These are phyloP conservation scores for Colletotrichum tropicicola DNA, from an alignment of 2,329 filamentous ascomycete genomes.

Conservation along the genomic window DNA sequence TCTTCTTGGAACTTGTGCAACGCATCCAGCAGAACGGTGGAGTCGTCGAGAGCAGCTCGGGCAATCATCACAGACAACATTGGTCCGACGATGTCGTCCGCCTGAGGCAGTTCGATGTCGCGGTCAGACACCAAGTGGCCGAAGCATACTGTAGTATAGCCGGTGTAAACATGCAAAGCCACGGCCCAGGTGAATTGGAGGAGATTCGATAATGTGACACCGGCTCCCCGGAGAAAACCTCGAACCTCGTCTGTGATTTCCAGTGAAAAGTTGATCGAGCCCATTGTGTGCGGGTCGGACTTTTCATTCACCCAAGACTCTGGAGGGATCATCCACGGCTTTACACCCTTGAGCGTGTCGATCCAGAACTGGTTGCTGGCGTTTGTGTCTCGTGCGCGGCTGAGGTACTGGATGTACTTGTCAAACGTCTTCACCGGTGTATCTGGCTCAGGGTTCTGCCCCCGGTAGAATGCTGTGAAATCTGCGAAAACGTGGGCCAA, in stretches of 20 bases:
- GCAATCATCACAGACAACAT: slow-evolving; percentile 3
- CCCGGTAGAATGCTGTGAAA: neutral
- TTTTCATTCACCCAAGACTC: neutral
- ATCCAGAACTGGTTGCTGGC: slow-evolving; percentile 5
- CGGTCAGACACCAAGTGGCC: slow-evolving; percentile 13
- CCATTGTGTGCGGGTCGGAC: neutral
- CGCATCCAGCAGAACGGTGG: neutral
- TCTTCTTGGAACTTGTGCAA: slow-evolving; percentile 1
- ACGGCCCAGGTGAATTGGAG: slow-evolving; percentile 7
- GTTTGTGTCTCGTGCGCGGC: neutral
- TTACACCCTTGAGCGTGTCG: neutral
- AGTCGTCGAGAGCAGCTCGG: neutral
- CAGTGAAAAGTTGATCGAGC: neutral
- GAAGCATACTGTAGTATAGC: neutral
- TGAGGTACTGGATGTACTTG: neutral
- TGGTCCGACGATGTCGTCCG: slow-evolving; percentile 4
- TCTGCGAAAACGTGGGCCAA: slow-evolving; percentile 4
- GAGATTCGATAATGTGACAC: neutral
- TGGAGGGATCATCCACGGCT: neutral
- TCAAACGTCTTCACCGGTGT: neutral
- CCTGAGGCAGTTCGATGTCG: neutral
- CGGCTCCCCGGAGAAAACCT: neutral
- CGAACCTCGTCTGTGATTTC: neutral
- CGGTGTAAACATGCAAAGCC: slow-evolving; percentile 2
- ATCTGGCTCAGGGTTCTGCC: neutral